A percentile compares a stretch with the other conserved stretches of the same genome.
These are phyloP conservation scores for Penicillium goetzii DNA, from an alignment of 495 filamentous ascomycete genomes.

Conservation along the genomic window DNA sequence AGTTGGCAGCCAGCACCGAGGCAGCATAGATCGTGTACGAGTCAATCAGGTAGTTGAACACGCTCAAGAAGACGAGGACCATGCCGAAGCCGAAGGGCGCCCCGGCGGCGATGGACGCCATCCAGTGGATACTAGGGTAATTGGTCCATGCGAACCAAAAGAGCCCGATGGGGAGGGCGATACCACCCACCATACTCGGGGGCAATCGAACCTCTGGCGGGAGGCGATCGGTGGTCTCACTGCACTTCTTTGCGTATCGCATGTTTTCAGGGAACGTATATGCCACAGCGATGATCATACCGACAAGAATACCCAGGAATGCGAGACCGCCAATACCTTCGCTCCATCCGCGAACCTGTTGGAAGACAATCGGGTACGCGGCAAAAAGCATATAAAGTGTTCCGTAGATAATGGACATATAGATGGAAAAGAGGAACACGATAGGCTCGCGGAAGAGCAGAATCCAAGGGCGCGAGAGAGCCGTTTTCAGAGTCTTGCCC, in stretches of 20 bases:
- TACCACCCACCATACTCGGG: constrained; percentile 40
- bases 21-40: constrained; percentile 76
- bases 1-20: constrained; percentile 72
- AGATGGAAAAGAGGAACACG: constrained; percentile 61
- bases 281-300: constrained; percentile 66
- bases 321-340: constrained; percentile 68
- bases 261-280: constrained; percentile 47
- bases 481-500: constrained; percentile 36
- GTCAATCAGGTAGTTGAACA: constrained; percentile 77
- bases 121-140: constrained; percentile 66
- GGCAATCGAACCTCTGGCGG: constrained; percentile 48
- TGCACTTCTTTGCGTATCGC: constrained; percentile 40
- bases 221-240: constrained; percentile 36
- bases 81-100: constrained; percentile 72
- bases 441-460: constrained; percentile 55
- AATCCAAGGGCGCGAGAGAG: constrained; percentile 47
- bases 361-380: constrained; percentile 74
- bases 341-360: constrained; percentile 71
- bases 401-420: constrained; percentile 72
- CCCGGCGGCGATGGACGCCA: constrained; percentile 60
- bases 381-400: constrained; percentile 81
- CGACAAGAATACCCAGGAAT: constrained; percentile 75
- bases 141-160: constrained; percentile 72
- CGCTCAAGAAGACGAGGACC: constrained; percentile 68
- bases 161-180: constrained; percentile 50